Base-by-base conservation (phyloP, 768 basidiomycete species). In the Mrakia blollopis region DNA sequence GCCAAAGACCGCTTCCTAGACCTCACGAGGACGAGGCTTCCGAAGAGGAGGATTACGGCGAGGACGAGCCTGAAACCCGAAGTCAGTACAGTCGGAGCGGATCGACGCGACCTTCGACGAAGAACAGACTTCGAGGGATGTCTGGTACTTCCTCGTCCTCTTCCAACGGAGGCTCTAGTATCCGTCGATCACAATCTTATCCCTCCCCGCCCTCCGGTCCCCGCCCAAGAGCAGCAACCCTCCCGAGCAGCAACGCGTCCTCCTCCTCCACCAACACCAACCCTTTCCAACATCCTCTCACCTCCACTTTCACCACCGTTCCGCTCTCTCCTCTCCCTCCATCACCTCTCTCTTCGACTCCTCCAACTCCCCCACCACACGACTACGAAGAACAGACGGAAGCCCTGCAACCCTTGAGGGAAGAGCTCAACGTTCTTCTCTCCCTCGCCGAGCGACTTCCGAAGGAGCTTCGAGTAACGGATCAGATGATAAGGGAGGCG, bases 381-480 rank as follows among this genome's bases (percentile, higher is more conserved):
- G 65, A 68, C 25, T 18, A 50, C 47, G 13, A n/a, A 2, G 32
- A 37, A 6, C 65, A 11, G 7, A 2, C 11, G 21, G 37, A 41
- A 13, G 18, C 39, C 3, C 4, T 21, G 4, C 65, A 68, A n/a
- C 65, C 65, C 6, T 23, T 68, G 25, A 35, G 65, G 1, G 65
- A 37, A 4, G 65, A 68, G 18, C 65, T 68, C 65, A 37, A 35
- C 65, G 35, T 37, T n/a, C 65, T 68, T n/a, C 65, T 68, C 23
- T 35, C 35, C 6, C 39, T 68, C 9, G 65, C 65, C 37, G 65
- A 68, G 13, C 37, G 37, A 13, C 65, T 68, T 6, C 37, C 65
- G 21, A 21, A 35, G 10, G 21, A 23, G 23, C 44, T 68, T 25
- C 35, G 65, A 23, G 35, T 39, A 13, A 68, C 65, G 37, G 65